These are phyloP conservation scores for Triadica sebifera DNA, from an alignment of 345 rosid genomes.

Conservation along the genomic window DNA sequence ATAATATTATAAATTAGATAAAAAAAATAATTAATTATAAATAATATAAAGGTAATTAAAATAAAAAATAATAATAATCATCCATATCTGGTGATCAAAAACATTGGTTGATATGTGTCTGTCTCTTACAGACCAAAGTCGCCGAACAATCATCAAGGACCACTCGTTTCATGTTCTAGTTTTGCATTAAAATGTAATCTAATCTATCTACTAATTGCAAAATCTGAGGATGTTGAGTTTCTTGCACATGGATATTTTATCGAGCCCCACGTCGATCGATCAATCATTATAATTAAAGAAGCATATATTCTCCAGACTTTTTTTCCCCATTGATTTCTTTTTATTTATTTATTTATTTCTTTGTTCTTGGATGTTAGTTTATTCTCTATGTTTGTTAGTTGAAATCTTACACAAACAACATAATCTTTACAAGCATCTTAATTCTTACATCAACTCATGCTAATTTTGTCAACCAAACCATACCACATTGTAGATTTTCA, in stretches of 20 bases:
- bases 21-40: too few relatives aligned
- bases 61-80: too few relatives aligned
- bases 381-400: slow-evolving; percentile 32
- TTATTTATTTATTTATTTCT: too few relatives aligned
- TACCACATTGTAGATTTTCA: background rate
- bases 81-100: too few relatives aligned
- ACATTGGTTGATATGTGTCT: too few relatives aligned
- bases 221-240: slow-evolving; percentile 21
- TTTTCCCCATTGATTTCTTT: slow-evolving; percentile 14
- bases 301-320: slow-evolving; percentile 9
- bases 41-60: too few relatives aligned
- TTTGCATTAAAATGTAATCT: too few relatives aligned
- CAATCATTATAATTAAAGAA: slow-evolving; percentile 11
- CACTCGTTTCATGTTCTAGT: too few relatives aligned
- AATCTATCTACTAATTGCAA: slow-evolving; percentile 16
- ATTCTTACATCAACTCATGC: slow-evolving; percentile 14
- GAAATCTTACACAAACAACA: slow-evolving; percentile 35
- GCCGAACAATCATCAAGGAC: too few relatives aligned
- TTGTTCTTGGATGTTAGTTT: slow-evolving; percentile 14
- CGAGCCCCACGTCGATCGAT: slow-evolving; percentile 37
- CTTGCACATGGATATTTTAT: slow-evolving; percentile 38
- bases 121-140: too few relatives aligned
- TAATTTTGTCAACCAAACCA: background rate
- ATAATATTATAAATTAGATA: too few relatives aligned
- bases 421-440: slow-evolving; percentile 47